phyloP scores from a whole-genome alignment of 2,329 filamentous ascomycete genomes.

The Grosmannia penicillata region DNA sequence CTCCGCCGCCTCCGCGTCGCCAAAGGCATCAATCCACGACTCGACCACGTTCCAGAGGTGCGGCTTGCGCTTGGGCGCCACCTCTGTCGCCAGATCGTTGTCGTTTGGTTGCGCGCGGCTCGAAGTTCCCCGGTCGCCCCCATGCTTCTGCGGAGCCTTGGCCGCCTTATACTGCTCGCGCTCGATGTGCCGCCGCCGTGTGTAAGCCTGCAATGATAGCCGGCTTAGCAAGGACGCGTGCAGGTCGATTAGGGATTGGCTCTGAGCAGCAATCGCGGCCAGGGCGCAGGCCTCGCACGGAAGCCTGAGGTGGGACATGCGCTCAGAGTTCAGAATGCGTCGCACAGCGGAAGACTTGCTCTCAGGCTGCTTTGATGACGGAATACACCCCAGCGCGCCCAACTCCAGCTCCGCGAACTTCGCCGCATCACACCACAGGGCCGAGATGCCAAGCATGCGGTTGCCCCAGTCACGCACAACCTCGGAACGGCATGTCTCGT shows the following conservation, averaged over 20 bases:
- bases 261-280: constrained; percentile 29
- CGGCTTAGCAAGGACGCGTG: constrained; percentile 27
- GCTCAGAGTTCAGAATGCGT: not conserved
- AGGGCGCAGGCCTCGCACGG: constrained; percentile 40
- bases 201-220: constrained; percentile 8
- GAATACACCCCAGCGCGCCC: constrained; percentile 4
- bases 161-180: not conserved
- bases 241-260: constrained; percentile 27
- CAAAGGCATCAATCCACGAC: constrained; percentile 24
- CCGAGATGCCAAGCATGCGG: constrained; percentile 9
- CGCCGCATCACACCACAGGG: constrained; percentile 8
- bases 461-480: constrained; percentile 10
- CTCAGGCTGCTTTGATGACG: not conserved
- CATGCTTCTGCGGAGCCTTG: not conserved
- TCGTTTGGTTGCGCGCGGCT: too few relatives aligned
- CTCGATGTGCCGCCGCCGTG: not conserved
- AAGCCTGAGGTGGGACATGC: constrained; percentile 6
- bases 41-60: constrained; percentile 25
- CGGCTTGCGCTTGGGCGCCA: constrained; percentile 15
- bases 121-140: not conserved
- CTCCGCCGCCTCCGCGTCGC: not conserved
- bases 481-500: not conserved
- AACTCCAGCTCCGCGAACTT: constrained; percentile 4
- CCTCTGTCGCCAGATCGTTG: too few relatives aligned
- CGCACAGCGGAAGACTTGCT: not conserved